These are phyloP conservation scores for Mycena vulgaris DNA, from an alignment of 768 basidiomycete genomes.

Conservation along the genomic window DNA sequence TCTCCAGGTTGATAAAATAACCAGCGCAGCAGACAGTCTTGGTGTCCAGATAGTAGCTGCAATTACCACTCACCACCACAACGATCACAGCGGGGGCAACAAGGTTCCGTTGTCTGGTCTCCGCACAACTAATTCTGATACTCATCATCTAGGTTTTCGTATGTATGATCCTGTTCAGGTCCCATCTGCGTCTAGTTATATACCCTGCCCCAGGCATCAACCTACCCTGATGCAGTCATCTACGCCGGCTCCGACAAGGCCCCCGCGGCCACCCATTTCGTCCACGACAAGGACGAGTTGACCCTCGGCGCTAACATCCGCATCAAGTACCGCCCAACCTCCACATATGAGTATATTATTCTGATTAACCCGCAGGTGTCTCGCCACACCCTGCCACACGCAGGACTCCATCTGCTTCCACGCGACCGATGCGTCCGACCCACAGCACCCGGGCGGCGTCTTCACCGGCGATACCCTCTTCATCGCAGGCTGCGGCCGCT, in stretches of 20 bases:
- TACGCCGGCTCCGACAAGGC: slow-evolving; percentile 88
- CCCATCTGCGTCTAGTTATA: slow-evolving; percentile 4
- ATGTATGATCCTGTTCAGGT: slow-evolving; percentile 42
- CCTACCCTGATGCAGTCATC: slow-evolving; percentile 66
- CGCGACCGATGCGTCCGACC: slow-evolving; percentile 67
- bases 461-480: slow-evolving; percentile 98
- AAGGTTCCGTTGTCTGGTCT: slow-evolving; percentile 58
- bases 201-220: slow-evolving; percentile 52
- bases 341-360: slow-evolving; percentile 3
- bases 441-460: slow-evolving; percentile 77
- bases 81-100: slow-evolving; percentile 93
- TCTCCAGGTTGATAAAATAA: slow-evolving; percentile 80
- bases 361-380: slow-evolving; percentile 66
- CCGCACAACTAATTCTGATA: slow-evolving; percentile 1
- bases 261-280: slow-evolving; percentile 76
- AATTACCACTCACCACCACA: slow-evolving; percentile 94
- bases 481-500: slow-evolving; percentile 90
- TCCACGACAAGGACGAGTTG: slow-evolving; percentile 89
- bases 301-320: slow-evolving; percentile 75
- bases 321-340: slow-evolving; percentile 64
- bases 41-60: slow-evolving; percentile 78
- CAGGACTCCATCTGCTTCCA: slow-evolving; percentile 97
- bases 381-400: slow-evolving; percentile 95
- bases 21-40: slow-evolving; percentile 71
- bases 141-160: slow-evolving; percentile 63